Evolutionary conservation across 2,329 filamentous ascomycete genomes (phyloP).

Genomic region (Trichophaea hybrida): DNA sequence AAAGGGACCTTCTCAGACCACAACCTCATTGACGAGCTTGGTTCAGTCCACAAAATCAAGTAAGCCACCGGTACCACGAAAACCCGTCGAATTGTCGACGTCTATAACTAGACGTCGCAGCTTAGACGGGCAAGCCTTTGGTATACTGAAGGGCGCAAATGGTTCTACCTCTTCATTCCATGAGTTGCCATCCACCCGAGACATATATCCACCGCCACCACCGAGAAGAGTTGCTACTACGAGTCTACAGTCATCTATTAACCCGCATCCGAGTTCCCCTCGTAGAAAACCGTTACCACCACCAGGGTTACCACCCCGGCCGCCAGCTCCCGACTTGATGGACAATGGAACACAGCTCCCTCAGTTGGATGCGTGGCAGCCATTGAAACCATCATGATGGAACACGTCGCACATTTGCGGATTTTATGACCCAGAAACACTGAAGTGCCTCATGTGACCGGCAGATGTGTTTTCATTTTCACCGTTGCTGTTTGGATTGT

Average conservation of each 20-base stretch:
- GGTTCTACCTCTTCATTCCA: not conserved
- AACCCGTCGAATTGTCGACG: not conserved
- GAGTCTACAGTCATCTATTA: not conserved
- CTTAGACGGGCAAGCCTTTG: not conserved
- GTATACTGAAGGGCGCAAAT: not conserved
- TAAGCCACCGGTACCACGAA: not conserved
- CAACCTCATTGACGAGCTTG: not conserved
- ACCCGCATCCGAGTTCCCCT: not conserved
- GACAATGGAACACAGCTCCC: not conserved
- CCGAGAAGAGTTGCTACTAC: not conserved
- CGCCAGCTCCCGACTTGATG: not conserved
- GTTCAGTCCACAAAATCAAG: not conserved
- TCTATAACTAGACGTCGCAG: not conserved
- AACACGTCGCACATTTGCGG: too few relatives aligned
- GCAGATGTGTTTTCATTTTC: too few relatives aligned
- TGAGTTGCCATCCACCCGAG: not conserved
- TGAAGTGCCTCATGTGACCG: too few relatives aligned
- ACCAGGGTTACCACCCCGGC: not conserved
- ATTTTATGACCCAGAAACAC: too few relatives aligned
- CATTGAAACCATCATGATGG: not conserved
- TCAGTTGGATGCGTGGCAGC: not conserved
- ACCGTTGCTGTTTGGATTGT: too few relatives aligned
- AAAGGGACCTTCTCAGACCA: not conserved
- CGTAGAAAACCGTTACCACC: not conserved
- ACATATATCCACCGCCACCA: not conserved